Evolutionary conservation across 176 grass and related monocot genomes (phyloP).

Genomic region (Oryza australiensis): DNA sequence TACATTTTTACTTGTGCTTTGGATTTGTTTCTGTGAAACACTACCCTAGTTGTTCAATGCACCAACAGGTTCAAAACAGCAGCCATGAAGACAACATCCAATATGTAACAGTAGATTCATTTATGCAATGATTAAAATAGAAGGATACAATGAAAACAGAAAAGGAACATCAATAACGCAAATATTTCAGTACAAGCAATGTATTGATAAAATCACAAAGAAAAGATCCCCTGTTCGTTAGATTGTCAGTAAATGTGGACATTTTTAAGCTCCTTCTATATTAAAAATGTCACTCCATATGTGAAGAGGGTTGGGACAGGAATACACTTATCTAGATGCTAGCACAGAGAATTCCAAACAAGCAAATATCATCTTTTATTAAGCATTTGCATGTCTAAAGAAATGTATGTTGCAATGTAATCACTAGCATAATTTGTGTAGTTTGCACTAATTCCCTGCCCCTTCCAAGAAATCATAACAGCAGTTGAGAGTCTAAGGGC

Average conservation of each 20-base stretch:
- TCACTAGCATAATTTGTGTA: not conserved
- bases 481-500: not conserved
- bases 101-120: not conserved
- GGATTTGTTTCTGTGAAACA: not conserved
- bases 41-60: not conserved
- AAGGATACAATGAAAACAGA: conserved; percentile 10
- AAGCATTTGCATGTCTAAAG: not conserved
- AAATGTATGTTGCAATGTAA: not conserved
- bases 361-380: not conserved
- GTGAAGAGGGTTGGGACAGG: not conserved
- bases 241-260: not conserved
- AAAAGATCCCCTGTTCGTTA: not conserved
- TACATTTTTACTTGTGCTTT: not conserved
- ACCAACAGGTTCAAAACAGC: not conserved
- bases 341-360: not conserved
- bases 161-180: not conserved
- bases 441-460: not conserved
- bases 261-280: not conserved
- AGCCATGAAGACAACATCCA: not conserved
- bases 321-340: not conserved
- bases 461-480: not conserved
- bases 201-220: conserved; percentile 1
- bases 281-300: not conserved
- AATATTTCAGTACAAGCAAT: not conserved
- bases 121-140: not conserved